Base-by-base conservation (phyloP, 352 stramenopile genomes). In the Globisporangium mamillatum region DNA sequence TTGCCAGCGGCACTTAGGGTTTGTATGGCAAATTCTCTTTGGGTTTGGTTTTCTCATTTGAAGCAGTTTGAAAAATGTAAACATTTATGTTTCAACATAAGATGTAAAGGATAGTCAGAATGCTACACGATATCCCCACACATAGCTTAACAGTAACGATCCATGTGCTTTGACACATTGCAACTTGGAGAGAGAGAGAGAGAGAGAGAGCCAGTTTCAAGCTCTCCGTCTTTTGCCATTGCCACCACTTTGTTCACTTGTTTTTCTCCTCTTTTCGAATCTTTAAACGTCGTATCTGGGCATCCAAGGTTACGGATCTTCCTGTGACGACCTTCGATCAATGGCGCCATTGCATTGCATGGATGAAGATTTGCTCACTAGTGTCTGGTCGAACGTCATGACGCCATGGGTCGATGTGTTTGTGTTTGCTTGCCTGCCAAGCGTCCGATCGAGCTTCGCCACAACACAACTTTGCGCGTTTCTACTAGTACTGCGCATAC, bases 1-100 rank as follows among this genome's bases (percentile, higher is more conserved):
- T 50, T 52, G 44, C 22, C 61, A 54, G 65, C 44, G 10, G 53
- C 53, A 59, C 29, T 29, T 36, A 5, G 5, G 36, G n/a, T 29
- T 22, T 59, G 64, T 56, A 64, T 24, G 64, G 55, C 68, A 29
- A 18, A 46, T 46, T 36, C n/a, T 55, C 18, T 22, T n/a, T 50
- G 41, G 4, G 3, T 52, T 22, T 52, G 44, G 7, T 50, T 9
- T 50, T 50, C 16, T 50, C 41, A 46, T 18, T 46, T 46, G 38
- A 20, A 6, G 3, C 38, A 46, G 38, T 46, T 46, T 46, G 38
- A 46, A 46, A 46, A 46, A 16, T 46, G 14, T 20, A 9, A 46
- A 46, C 38, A 46, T 32, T 32, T 32, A 32, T 32, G 4, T 32
- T 32, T 32, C 29, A 32, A 32, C 12, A 46, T 16, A 6, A 20